Evolutionary conservation across 805 yeast species (phyloP).

Genomic region (Lipomyces orientalis): DNA sequence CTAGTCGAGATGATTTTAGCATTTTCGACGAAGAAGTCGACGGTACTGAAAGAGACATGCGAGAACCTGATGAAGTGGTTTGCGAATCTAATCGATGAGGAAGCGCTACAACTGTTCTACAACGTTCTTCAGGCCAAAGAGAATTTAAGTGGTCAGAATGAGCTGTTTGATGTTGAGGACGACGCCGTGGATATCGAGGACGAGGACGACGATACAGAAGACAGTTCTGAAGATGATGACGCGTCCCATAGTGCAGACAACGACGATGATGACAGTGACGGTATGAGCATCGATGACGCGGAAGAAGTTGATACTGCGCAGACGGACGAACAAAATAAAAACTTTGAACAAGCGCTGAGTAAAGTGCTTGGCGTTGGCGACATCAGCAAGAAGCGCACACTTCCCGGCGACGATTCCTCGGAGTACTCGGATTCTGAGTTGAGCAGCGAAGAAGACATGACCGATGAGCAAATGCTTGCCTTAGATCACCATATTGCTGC

Average conservation of each 20-base stretch:
- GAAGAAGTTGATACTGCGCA: slow-evolving; percentile 10
- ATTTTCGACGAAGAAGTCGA: slow-evolving; percentile 22
- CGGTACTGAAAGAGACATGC: slow-evolving; percentile 13
- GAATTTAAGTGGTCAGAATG: slow-evolving; percentile 26
- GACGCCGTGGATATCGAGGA: slow-evolving; percentile 28
- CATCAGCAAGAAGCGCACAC: slow-evolving; percentile 6
- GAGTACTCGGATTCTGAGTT: slow-evolving; percentile 7
- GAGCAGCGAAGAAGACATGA: slow-evolving; percentile 28
- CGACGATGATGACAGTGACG: slow-evolving; percentile 20
- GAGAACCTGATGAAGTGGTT: slow-evolving; percentile 21
- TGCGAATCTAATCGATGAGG: slow-evolving; percentile 14
- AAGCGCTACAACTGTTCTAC: slow-evolving; percentile 18
- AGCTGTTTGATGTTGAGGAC: slow-evolving; percentile 24
- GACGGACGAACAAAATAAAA: slow-evolving; percentile 10
- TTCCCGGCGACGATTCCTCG: slow-evolving; percentile 14
- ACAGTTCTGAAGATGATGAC: slow-evolving; percentile 10
- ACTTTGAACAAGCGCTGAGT: slow-evolving; percentile 28
- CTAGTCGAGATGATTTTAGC: slow-evolving; percentile 23
- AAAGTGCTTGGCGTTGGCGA: slow-evolving; percentile 23
- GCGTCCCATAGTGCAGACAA: slow-evolving; percentile 21
- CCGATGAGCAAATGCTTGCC: slow-evolving; percentile 36
- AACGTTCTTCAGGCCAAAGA: slow-evolving; percentile 25
- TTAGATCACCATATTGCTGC: slow-evolving; percentile 25
- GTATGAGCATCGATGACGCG: slow-evolving; percentile 1
- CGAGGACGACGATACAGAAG: slow-evolving; percentile 21